Evolutionary conservation across 257 asterid species (phyloP).

Genomic region (Plantago elongata): DNA sequence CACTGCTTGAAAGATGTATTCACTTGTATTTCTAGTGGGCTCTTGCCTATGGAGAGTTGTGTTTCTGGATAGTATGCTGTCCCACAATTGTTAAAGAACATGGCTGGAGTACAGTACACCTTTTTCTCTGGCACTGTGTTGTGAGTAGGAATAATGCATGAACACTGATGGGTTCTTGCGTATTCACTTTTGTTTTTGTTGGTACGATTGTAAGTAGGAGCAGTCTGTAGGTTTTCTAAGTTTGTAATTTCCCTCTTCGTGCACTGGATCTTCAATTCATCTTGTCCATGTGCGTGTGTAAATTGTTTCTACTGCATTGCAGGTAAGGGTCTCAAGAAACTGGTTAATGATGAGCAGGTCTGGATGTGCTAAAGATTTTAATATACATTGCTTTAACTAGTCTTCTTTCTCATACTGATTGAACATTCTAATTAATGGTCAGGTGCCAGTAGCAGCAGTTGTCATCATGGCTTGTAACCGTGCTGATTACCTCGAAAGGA

Average conservation of each 20-base stretch:
- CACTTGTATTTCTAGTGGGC: constrained; percentile 16
- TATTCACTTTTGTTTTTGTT: neutral
- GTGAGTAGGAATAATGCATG: too few species aligned
- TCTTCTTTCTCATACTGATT: constrained; percentile 14
- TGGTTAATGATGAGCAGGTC: constrained; percentile 73
- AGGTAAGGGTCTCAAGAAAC: constrained; percentile 74
- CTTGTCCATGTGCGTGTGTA: constrained; percentile 16
- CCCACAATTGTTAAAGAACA: too few species aligned
- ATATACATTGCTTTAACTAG: constrained; percentile 15
- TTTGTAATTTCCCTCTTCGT: constrained; percentile 4
- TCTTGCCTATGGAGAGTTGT: constrained; percentile 3
- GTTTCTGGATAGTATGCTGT: neutral
- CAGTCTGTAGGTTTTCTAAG: neutral
- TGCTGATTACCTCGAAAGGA: constrained; percentile 93
- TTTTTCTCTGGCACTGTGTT: too few species aligned
- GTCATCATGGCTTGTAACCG: constrained; percentile 98
- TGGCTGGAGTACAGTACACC: too few species aligned
- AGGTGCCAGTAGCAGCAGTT: constrained; percentile 94
- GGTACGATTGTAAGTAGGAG: neutral
- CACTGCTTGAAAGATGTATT: neutral
- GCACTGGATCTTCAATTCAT: constrained; percentile 13
- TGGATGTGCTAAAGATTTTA: constrained; percentile 23
- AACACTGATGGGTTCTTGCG: too few species aligned
- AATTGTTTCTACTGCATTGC: constrained; percentile 32
- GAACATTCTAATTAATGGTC: constrained; percentile 32